phyloP scores from a whole-genome alignment of 1,139 yeast genomes.

The Suhomyces taliae region DNA sequence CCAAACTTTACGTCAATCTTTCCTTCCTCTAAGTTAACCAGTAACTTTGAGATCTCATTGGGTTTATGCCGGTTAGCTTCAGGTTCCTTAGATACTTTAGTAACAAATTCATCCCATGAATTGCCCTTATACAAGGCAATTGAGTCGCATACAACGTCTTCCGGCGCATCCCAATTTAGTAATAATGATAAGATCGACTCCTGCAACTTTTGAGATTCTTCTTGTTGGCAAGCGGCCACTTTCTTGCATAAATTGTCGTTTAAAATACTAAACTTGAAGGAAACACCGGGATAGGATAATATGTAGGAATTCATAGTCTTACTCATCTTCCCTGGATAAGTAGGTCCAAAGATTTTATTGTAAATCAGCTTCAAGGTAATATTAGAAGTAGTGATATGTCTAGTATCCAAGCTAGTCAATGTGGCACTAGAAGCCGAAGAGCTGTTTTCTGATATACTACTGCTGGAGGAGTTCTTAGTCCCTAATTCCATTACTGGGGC shows the following conservation, averaged over 20 bases:
- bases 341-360: conserved; percentile 62
- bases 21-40: conserved; percentile 2
- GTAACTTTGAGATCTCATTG: conserved; percentile 4
- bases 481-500: conserved; percentile 1
- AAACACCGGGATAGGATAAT: conserved; percentile 56
- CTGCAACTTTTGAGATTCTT: conserved; percentile 9
- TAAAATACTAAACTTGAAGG: conserved; percentile 41
- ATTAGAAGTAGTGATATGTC: neutral
- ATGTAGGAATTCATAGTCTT: conserved; percentile 26
- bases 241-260: conserved; percentile 15
- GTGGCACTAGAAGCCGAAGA: conserved; percentile 7
- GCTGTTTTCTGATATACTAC: conserved; percentile 1
- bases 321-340: conserved; percentile 52
- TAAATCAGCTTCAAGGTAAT: conserved; percentile 47
- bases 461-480: conserved; percentile 3
- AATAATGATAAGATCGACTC: conserved; percentile 29
- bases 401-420: conserved; percentile 9
- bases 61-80: neutral
- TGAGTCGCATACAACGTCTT: conserved; percentile 37
- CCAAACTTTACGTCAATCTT: conserved; percentile 1
- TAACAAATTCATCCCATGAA: conserved; percentile 26
- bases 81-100: neutral
- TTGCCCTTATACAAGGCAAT: conserved; percentile 38
- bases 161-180: conserved; percentile 30
- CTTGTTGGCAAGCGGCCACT: neutral